Evolutionary conservation across 106 monocot species (phyloP), one percentile per base, ranked within the genome.

Genomic region (Apostasia shenzhenica): DNA sequence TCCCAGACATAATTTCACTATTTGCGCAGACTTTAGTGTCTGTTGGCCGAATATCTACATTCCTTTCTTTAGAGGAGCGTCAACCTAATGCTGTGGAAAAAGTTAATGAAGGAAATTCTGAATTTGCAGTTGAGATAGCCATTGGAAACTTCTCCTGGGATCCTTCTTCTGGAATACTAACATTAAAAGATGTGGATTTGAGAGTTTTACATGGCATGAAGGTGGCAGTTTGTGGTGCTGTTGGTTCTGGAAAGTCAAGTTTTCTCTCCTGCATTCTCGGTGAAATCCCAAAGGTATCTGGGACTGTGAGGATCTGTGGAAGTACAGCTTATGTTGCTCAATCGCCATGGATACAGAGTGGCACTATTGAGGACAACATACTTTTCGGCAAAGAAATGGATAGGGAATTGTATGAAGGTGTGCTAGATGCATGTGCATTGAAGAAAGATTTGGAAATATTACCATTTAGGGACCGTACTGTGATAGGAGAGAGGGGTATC

Each of bases 301-400:
- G 91, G 3, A 67, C 67, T 39, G 72, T 77, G 48, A 78, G 66
- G 51, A 10, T 79, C 26, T 79, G 83, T 46, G 83, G 86, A 8
- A 76, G 61, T 2, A 75, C 70, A 3, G 86, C 90, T 26, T 91
- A 81, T 64, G 86, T 91, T 8, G 59, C 82, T 39, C 86, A 91
- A 43, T 83, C 90, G 6, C 75, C 90, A 26, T 91, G 90, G 90
- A 91, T 91, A 61, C 86, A 83, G 54, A 90, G 82, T 63, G 90
- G 86, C 2, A 90, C 62, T 10, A 77, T 90, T 61, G 76, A 81
- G 66, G 86, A 86, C 8, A 90, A 90, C 51, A 79, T 91, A 44
- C 54, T 83, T 37, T 91, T 91, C 43, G 78, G 86, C 3, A 68
- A 78, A 63, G 70, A 75, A 53, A 84, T 91, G 86, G 67, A 79